Evolutionary conservation across 768 basidiomycete genomes (phyloP).

Genomic region (Galerina sulciceps): DNA sequence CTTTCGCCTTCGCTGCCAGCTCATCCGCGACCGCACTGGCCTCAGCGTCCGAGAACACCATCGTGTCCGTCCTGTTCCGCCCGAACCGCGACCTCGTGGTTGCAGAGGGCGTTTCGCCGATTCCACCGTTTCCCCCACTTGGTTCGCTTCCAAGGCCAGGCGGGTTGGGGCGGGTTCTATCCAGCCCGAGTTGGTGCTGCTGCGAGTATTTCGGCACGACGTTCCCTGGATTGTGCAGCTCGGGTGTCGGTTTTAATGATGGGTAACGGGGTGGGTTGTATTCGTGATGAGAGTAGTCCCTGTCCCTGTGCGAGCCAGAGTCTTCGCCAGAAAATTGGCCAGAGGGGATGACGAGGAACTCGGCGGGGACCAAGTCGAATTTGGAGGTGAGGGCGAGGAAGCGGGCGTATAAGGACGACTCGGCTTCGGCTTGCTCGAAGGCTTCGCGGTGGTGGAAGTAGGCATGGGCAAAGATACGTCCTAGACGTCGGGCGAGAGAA

Average conservation of each 20-base stretch:
- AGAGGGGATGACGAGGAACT: conserved; percentile 83
- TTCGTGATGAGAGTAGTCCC: conserved; percentile 30
- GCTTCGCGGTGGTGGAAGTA: conserved; percentile 94
- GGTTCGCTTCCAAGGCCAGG: conserved; percentile 1
- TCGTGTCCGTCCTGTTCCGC: conserved; percentile 71
- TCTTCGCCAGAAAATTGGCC: conserved; percentile 24
- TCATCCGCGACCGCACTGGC: conserved; percentile 36
- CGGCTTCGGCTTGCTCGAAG: conserved; percentile 89
- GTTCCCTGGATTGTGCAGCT: not conserved
- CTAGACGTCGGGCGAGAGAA: conserved; percentile 87
- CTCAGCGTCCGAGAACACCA: conserved; percentile 61
- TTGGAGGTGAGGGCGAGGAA: conserved; percentile 83
- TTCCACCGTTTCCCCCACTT: conserved; percentile 8
- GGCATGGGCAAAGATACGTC: conserved; percentile 95
- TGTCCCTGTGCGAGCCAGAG: conserved; percentile 18
- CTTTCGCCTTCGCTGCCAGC: conserved; percentile 24
- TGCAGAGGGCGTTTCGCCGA: conserved; percentile 19
- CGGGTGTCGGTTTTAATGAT: not conserved
- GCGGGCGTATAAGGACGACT: conserved; percentile 88
- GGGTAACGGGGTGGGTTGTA: not conserved
- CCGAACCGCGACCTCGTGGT: conserved; percentile 47
- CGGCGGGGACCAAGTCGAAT: conserved; percentile 81
- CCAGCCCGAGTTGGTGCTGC: conserved; percentile 6
- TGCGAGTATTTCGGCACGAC: conserved; percentile 4
- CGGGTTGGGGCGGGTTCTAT: conserved; percentile 7